Base-by-base conservation (phyloP, 208 protist genomes). In the Porcisia hertigi region DNA sequence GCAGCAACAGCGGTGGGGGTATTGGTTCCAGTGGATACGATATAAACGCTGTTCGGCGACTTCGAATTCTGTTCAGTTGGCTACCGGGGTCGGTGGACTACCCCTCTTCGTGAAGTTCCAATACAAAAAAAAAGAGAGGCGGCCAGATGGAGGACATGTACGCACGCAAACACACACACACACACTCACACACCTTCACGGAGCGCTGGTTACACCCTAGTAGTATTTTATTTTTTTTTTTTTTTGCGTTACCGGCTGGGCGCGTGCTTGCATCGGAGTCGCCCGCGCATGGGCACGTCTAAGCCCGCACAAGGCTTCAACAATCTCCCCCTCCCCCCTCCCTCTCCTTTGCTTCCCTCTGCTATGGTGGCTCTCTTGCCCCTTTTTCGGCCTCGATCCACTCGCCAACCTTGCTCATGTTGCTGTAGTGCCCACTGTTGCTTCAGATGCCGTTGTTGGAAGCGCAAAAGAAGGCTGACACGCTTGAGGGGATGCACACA, bases 11-110 rank as follows among this genome's bases (percentile, higher is more conserved):
- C 18, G 62, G 45, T 12, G 47, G 47, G 47, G 5, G 11, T 52
- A 52, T 5, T 52, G 14, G 52, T 14, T 34, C 63, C 45, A 43
- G 53, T 41, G n/a, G 67, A 62, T 43, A 75, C 59, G 52, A 25
- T 54, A 8, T 43, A 76, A 36, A 39, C 39, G 71, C 71, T 5
- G 47, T 58, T 52, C 65, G 69, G 65, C 77, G 73, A 62, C 60
- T 81, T 43, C 77, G 55, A 12, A 23, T 45, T 43, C n/a, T 81
- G 43, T 73, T 81, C 25, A 36, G 39, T 6, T 81, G 77, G 77
- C 66, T 81, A 20, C 71, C 77, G 8, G 77, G 57, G 36, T 39
- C 34, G 23, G 34, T 14, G 45, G 58, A 71, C 39, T 71, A 77
- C 34, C 34, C n/a, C 18, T 53, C 36, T 12, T 75, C 57, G 43